Base-by-base conservation (phyloP, 2,329 filamentous ascomycete genomes). In the Stagonosporopsis chrysanthemi region DNA sequence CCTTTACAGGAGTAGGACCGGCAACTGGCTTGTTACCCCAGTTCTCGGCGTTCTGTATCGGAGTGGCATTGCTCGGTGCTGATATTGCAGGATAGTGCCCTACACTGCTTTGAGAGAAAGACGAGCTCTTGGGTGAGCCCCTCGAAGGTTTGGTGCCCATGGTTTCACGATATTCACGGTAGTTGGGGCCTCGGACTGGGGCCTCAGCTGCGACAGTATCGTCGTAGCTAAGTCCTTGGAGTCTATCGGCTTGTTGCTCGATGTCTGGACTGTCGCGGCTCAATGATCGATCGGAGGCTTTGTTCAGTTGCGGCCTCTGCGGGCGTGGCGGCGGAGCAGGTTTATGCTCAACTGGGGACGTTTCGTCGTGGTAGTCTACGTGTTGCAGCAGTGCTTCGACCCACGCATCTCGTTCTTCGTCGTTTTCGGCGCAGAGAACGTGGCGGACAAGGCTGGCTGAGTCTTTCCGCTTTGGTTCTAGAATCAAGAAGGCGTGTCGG, bases 381-480 rank as follows among this genome's bases (percentile, higher is more conserved):
- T 96, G 97, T 65, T 91, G 89, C 58, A 98, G 80, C 38, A 99
- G 81, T 22, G 91, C 89, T 55, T 96, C 90, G 1, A 99, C 94
- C 95, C 95, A 99, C 41, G 89, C 84, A 77, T 99, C 95, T 58
- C 95, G 88, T 79, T 99, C 95, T 57, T 83, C 84, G 68, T 99
- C 95, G 69, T 90, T 98, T 77, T 99, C 95, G 0, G 95, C 94
- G 74, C 95, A 99, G 17, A 99, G 82, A 0, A 99, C 93, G 74
- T 99, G 95, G 63, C 94, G 91, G 23, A 97, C 91, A 50, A 94
- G 84, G 65, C 90, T 92, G 22, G 84, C 88, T 0, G 92, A 92
- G 71, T 99, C 95, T 77, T 97, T 98, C 76, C 92, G 92, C 81
- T 99, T 99, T 1, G 94, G 94, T 72, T 99, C 95, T 49, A 98